phyloP scores from a whole-genome alignment of 768 basidiomycete genomes.

The Pulveroboletus sp. region DNA sequence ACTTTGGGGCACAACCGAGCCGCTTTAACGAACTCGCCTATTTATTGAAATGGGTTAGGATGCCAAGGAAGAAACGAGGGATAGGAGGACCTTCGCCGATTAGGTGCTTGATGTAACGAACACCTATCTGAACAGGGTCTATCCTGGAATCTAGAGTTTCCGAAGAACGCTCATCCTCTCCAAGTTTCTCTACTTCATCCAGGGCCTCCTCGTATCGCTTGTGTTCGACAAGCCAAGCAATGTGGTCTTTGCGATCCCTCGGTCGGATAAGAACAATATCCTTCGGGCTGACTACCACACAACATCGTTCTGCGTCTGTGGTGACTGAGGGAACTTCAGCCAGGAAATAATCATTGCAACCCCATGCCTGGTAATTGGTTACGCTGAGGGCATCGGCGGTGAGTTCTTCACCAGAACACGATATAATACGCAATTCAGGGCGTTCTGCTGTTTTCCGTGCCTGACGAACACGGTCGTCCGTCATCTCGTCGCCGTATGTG shows the following conservation, averaged over 20 bases:
- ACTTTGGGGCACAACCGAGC: conserved; percentile 83
- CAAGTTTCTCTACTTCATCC: conserved; percentile 68
- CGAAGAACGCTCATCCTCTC: conserved; percentile 22
- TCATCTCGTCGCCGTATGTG: conserved; percentile 60
- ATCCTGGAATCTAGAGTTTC: conserved; percentile 40
- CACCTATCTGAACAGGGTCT: conserved; percentile 68
- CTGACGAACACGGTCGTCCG: conserved; percentile 67
- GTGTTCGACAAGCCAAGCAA: conserved; percentile 87
- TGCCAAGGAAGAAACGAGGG: neutral
- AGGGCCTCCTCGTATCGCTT: conserved; percentile 88
- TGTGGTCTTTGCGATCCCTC: conserved; percentile 84
- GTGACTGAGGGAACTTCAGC: conserved; percentile 41
- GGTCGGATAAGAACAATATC: conserved; percentile 86
- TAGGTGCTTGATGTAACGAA: conserved; percentile 84
- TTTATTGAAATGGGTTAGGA: neutral
- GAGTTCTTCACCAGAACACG: conserved; percentile 82
- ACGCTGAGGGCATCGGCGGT: conserved; percentile 81
- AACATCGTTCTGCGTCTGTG: conserved; percentile 45
- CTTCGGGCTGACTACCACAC: conserved; percentile 81
- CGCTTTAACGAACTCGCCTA: conserved; percentile 70
- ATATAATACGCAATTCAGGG: conserved; percentile 93
- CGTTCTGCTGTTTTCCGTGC: conserved; percentile 81
- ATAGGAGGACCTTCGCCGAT: conserved; percentile 61
- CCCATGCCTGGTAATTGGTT: conserved; percentile 74
- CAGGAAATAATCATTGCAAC: conserved; percentile 88